Conservation (phyloP, 208 protist species). For the Trypanosoma congolense region DNA sequence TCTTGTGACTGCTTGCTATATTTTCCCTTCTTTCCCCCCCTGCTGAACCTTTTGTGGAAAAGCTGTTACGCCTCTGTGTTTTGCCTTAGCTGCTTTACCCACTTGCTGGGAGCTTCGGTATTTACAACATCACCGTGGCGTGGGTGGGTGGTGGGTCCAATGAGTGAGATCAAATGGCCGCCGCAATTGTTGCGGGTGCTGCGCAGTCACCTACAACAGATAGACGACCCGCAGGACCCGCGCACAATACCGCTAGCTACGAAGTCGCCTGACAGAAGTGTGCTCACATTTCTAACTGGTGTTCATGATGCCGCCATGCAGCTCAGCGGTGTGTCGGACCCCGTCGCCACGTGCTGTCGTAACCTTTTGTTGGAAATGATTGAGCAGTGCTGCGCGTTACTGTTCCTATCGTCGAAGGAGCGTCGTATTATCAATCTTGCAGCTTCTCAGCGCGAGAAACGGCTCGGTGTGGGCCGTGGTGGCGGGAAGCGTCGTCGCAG, state of each 20-base stretch:
- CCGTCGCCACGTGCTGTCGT: slow-evolving; percentile 38
- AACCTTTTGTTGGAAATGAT: slow-evolving; percentile 60
- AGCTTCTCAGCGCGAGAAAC: slow-evolving; percentile 27
- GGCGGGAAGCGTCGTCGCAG: slow-evolving; percentile 9
- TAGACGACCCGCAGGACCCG: slow-evolving; percentile 52
- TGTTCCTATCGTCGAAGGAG: slow-evolving; percentile 60
- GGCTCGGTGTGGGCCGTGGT: slow-evolving; percentile 11
- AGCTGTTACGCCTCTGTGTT: no score
- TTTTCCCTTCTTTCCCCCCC: slow-evolving; percentile 6
- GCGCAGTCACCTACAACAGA: slow-evolving; percentile 37
- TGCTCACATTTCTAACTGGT: slow-evolving; percentile 54
- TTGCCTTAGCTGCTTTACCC: no score
- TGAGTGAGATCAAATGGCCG: slow-evolving; percentile 45
- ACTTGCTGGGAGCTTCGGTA: not conserved
- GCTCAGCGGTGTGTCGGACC: slow-evolving; percentile 18
- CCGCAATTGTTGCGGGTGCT: slow-evolving; percentile 38
- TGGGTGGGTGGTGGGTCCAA: not conserved
- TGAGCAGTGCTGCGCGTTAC: slow-evolving; percentile 64
- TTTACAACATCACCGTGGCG: slow-evolving; percentile 5
- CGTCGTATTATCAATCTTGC: slow-evolving; percentile 28
- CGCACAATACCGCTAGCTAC: slow-evolving; percentile 38
- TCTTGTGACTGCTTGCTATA: not conserved
- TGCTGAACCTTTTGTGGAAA: slow-evolving; percentile 1
- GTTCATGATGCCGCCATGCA: slow-evolving; percentile 20
- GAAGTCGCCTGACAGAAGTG: slow-evolving; percentile 18